A percentile compares a stretch with the other conserved stretches of the same genome.
Evolutionary conservation across 2,329 filamentous ascomycete species (phyloP).

Genomic region (Claviceps africana): DNA sequence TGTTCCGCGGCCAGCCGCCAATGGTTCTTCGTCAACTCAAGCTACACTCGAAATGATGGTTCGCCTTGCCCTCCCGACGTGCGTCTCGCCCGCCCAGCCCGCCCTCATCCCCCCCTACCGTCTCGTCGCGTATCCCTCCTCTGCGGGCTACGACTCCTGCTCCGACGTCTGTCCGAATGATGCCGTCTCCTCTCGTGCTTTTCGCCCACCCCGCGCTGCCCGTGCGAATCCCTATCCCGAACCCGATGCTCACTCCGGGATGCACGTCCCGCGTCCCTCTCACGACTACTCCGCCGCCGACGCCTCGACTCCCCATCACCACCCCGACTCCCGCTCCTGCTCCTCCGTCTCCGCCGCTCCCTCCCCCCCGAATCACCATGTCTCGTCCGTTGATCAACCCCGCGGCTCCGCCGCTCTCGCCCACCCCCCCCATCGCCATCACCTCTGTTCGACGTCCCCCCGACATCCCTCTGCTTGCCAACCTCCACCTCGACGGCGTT

Average conservation of each 20-base stretch:
- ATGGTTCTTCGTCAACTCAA: background rate
- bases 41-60: constrained; percentile 8
- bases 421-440: background rate
- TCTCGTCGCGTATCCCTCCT: constrained; percentile 12
- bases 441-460: constrained; percentile 9
- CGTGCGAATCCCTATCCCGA: constrained; percentile 7
- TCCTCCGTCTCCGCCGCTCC: constrained; percentile 22
- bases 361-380: constrained; percentile 18
- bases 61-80: constrained; percentile 9
- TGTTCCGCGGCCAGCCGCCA: background rate
- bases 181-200: constrained; percentile 3
- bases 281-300: constrained; percentile 13
- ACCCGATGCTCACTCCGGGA: constrained; percentile 9
- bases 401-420: background rate
- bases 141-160: constrained; percentile 4
- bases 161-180: constrained; percentile 1
- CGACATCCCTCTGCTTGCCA: constrained; percentile 24
- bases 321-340: constrained; percentile 15
- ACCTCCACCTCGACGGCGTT: constrained; percentile 49
- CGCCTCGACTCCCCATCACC: constrained; percentile 17
- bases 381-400: constrained; percentile 15
- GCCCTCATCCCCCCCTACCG: background rate
- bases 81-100: constrained; percentile 9
- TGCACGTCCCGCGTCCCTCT: constrained; percentile 6
- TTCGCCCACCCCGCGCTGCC: constrained; percentile 1